A percentile compares a stretch with the other conserved stretches of the same genome.
These are phyloP conservation scores for Noccaea bulbosa DNA, from an alignment of 345 rosid genomes.

Conservation along the genomic window DNA sequence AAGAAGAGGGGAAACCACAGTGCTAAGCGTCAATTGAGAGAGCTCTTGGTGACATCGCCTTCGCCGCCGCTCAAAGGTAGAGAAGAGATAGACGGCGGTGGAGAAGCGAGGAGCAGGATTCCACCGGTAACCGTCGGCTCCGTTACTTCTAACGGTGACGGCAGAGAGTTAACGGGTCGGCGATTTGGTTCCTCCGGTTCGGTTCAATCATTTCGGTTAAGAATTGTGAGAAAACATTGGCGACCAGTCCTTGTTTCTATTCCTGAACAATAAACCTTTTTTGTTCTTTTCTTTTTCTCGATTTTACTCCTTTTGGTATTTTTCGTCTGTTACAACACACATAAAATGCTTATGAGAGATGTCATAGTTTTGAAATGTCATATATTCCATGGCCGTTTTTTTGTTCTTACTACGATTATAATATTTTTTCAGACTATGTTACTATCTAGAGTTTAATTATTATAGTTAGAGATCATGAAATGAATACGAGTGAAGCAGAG, in stretches of 20 bases:
- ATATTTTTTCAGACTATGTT: neutral
- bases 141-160: constrained; percentile 34
- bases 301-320: neutral
- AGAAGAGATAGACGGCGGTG: constrained; percentile 3
- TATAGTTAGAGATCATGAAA: neutral
- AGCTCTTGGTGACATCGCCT: constrained; percentile 40
- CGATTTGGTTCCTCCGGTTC: constrained; percentile 32
- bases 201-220: constrained; percentile 42
- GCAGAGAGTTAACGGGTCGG: constrained; percentile 25
- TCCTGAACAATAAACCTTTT: constrained; percentile 36
- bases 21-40: constrained; percentile 30
- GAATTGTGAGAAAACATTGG: constrained; percentile 42
- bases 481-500: constrained; percentile 15
- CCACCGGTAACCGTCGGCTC: neutral
- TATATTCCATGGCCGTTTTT: constrained; percentile 3
- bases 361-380: neutral
- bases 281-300: neutral
- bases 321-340: neutral
- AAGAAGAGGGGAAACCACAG: constrained; percentile 39
- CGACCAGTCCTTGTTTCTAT: constrained; percentile 43
- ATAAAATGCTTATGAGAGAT: constrained; percentile 1
- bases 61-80: constrained; percentile 32
- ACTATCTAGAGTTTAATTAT: neutral
- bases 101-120: constrained; percentile 28
- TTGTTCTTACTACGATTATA: neutral